phyloP scores from a whole-genome alignment of 192 early-diverging fungal genomes.

The Obelidium mucronatum region DNA sequence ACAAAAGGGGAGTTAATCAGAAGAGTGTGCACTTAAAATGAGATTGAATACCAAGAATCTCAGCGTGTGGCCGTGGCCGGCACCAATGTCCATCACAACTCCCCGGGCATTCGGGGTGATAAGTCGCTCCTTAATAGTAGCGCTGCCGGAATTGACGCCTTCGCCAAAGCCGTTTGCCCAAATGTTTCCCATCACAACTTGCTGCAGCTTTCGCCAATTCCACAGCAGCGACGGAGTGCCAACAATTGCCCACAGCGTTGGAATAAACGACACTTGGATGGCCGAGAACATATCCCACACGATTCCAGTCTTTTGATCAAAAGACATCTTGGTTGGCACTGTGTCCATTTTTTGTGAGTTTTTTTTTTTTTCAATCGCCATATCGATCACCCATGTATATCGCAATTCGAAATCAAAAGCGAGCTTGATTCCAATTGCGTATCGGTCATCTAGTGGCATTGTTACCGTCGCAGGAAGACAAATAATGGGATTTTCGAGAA shows the following conservation, averaged over 20 bases:
- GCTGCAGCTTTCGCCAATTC: background rate
- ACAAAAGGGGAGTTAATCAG: background rate
- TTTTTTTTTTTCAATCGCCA: no score
- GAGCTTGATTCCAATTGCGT: no score
- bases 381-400: no score
- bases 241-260: background rate
- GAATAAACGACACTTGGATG: background rate
- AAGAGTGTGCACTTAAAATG: background rate
- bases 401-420: no score
- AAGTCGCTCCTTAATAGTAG: background rate
- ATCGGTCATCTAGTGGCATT: no score
- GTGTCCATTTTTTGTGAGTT: no score
- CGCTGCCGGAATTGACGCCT: background rate
- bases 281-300: constrained; percentile 7
- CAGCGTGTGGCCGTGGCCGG: constrained; percentile 24
- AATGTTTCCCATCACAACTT: constrained; percentile 6
- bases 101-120: constrained; percentile 25
- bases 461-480: no score
- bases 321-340: constrained; percentile 19
- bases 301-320: background rate
- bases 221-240: background rate
- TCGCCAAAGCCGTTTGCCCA: constrained; percentile 28
- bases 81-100: constrained; percentile 24
- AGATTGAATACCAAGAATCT: background rate
- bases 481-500: no score